Base-by-base conservation (phyloP, 495 filamentous ascomycete genomes). In the Hyaloscypha bicolor region DNA sequence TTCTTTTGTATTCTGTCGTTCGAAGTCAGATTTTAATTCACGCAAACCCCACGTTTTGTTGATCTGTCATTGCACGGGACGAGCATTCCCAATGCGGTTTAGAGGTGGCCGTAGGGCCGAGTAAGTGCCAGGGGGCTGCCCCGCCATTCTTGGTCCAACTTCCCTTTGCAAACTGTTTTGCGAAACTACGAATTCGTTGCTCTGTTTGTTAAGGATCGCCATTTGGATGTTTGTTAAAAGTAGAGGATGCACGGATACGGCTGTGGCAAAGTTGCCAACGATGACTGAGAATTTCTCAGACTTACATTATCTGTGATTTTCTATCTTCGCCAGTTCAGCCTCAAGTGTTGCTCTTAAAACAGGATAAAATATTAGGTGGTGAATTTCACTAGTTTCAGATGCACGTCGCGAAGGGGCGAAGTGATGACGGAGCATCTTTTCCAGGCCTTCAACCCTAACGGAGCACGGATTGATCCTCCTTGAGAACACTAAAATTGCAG, bases 51-150 rank as follows among this genome's bases (percentile, higher is more conserved):
- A 56, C 4, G 53, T 56, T 56, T 30, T 5, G 21, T 6, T 56
- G 21, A 56, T 25, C 29, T 9, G 53, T 56, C 53, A 56, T 56
- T 56, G 6, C 42, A 45, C 42, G 42, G 42, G 42, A 48, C 42
- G 16, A 48, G 42, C 2, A 4, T 48, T 48, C 42, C 42, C 16
- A 14, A 48, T 48, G 42, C 42, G 42, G 42, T 19, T 14, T 48
- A 48, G 42, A 48, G 11, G 16, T 6, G 42, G 42, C 42, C 42
- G 6, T 3, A 48, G 4, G 11, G 16, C 2, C 42, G 11, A 48
- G 16, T 14, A 6, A 48, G 42, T 25, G 25, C 25, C 25, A 4
- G 42, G 14, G 8, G 16, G 42, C 42, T 16, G 16, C 9, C 42
- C 42, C 42, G 35, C 35, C 35, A 37, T 37, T 25, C 42, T 48